Evolutionary conservation across 148 eudicot species (phyloP).

Genomic region (Limonium bicolor): DNA sequence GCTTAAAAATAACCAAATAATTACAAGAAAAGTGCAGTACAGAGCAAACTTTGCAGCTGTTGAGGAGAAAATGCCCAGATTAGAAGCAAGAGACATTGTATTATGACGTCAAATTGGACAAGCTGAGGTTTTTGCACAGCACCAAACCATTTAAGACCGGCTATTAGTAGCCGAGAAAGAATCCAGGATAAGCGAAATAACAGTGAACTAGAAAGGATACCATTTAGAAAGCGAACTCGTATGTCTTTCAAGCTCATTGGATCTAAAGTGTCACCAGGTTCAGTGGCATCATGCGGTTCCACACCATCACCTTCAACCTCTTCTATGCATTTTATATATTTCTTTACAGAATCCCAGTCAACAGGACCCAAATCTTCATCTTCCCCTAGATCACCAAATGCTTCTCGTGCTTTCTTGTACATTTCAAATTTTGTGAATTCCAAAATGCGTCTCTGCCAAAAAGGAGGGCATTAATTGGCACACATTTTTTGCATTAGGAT

Average conservation of each 20-base stretch:
- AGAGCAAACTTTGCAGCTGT: too few relatives aligned
- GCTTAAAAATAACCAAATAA: too few relatives aligned
- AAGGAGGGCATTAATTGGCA: too few relatives aligned
- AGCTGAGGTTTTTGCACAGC: too few relatives aligned
- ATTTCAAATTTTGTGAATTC: slow-evolving; percentile 78
- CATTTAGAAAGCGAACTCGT: slow-evolving; percentile 69
- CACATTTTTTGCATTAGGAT: too few relatives aligned
- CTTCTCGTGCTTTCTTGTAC: slow-evolving; percentile 76
- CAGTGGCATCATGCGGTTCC: slow-evolving; percentile 55
- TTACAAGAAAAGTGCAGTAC: too few relatives aligned
- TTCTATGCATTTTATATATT: slow-evolving; percentile 51
- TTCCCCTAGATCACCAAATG: slow-evolving; percentile 84
- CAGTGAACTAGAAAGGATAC: slow-evolving; percentile 32
- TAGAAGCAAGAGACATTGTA: too few relatives aligned
- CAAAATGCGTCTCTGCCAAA: slow-evolving; percentile 67
- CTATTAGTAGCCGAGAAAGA: too few relatives aligned
- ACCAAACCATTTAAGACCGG: too few relatives aligned
- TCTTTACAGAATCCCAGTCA: slow-evolving; percentile 85
- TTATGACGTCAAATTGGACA: too few relatives aligned
- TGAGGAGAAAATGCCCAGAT: too few relatives aligned
- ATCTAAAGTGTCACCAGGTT: slow-evolving; percentile 23
- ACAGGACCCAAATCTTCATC: slow-evolving; percentile 97
- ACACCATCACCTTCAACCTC: slow-evolving; percentile 46
- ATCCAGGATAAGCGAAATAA: too few relatives aligned
- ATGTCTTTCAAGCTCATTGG: slow-evolving; percentile 64